A percentile compares a stretch with the other conserved stretches of the same genome.
Conservation (phyloP, 805 yeast species). For the Saturnispora ahearnii region DNA sequence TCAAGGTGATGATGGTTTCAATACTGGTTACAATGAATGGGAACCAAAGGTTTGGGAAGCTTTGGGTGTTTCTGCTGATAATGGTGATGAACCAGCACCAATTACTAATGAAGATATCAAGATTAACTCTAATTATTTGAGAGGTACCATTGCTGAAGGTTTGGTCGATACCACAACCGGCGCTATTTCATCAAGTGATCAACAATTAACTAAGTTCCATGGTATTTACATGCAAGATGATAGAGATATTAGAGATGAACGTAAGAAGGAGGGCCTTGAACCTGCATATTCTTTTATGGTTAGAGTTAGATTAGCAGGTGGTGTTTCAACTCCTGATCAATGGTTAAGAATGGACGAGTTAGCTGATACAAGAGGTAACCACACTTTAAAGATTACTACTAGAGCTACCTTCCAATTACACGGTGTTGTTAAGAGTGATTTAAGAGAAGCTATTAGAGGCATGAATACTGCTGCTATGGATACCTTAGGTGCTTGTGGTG, state of each 20-base stretch:
- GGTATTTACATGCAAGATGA: slow-evolving; percentile 99
- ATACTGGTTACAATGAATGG: slow-evolving; percentile 88
- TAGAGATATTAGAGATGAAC: slow-evolving; percentile 87
- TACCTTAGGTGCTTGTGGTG: slow-evolving; percentile 97
- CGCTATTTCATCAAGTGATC: slow-evolving; percentile 82
- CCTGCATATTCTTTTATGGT: slow-evolving; percentile 98
- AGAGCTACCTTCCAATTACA: slow-evolving; percentile 96
- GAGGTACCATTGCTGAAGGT: slow-evolving; percentile 91
- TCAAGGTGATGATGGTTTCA: slow-evolving; percentile 93
- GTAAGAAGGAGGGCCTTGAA: slow-evolving; percentile 86
- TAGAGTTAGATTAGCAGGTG: slow-evolving; percentile 91
- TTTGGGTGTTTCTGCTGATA: slow-evolving; percentile 79
- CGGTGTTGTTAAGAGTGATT: slow-evolving; percentile 83
- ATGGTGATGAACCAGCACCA: slow-evolving; percentile 84
- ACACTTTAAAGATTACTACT: slow-evolving; percentile 88
- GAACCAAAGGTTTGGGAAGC: slow-evolving; percentile 79
- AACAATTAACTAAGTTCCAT: slow-evolving; percentile 93
- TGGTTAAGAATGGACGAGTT: slow-evolving; percentile 82
- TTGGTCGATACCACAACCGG: slow-evolving; percentile 77
- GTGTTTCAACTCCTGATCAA: slow-evolving; percentile 77
- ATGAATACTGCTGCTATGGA: slow-evolving; percentile 88
- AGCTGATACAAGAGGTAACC: slow-evolving; percentile 78
- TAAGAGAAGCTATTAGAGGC: slow-evolving; percentile 86
- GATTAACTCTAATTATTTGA: slow-evolving; percentile 70
- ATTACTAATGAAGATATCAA: slow-evolving; percentile 95